Conservation (phyloP, 768 basidiomycete genomes). For the Floccularia luteovirens region DNA sequence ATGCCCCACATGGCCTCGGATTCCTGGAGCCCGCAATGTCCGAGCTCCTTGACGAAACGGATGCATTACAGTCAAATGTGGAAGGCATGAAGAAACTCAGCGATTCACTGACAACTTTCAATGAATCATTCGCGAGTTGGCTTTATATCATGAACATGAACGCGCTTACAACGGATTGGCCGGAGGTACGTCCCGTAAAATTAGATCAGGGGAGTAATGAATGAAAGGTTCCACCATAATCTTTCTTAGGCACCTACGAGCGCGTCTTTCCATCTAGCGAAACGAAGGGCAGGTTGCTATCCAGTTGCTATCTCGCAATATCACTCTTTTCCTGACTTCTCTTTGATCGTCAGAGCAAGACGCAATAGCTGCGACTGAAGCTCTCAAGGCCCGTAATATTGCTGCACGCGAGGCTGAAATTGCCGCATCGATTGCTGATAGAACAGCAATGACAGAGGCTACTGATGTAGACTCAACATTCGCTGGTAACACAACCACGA, state of each 20-base stretch:
- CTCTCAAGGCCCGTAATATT: slow-evolving; percentile 30
- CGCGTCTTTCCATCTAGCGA: slow-evolving; percentile 51
- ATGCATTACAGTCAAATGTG: slow-evolving; percentile 69
- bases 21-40: slow-evolving; percentile 80
- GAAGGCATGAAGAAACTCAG: slow-evolving; percentile 65
- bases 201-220: slow-evolving; percentile 5
- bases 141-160: slow-evolving; percentile 94
- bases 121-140: slow-evolving; percentile 90
- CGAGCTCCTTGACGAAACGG: slow-evolving; percentile 86
- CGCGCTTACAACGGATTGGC: slow-evolving; percentile 90
- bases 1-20: slow-evolving; percentile 78
- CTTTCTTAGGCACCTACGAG: slow-evolving; percentile 48
- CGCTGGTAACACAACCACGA: slow-evolving; percentile 28
- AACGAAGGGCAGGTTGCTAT: slow-evolving; percentile 49
- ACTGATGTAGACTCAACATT: slow-evolving; percentile 34
- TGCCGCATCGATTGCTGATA: slow-evolving; percentile 23
- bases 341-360: slow-evolving; percentile 41
- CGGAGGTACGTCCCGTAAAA: slow-evolving; percentile 44
- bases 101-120: slow-evolving; percentile 75
- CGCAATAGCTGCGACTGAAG: slow-evolving; percentile 47
- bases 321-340: background rate
- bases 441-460: slow-evolving; percentile 31
- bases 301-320: background rate
- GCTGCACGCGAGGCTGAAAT: slow-evolving; percentile 25
- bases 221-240: background rate